phyloP scores from a whole-genome alignment of 306 rosid species.

The Sophora flavescens region DNA sequence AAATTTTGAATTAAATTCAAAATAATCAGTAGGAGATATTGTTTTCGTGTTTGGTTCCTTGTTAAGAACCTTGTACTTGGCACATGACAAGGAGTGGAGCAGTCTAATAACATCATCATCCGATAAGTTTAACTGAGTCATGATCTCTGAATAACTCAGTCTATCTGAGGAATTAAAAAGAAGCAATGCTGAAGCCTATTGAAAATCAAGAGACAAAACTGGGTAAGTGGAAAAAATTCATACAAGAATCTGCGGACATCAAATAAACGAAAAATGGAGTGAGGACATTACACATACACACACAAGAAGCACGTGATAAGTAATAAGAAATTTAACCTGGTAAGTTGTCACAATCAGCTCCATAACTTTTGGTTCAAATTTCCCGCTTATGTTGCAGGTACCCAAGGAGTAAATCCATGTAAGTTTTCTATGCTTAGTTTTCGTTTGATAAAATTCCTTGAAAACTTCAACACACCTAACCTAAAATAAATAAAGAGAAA shows the following conservation, averaged over 20 bases:
- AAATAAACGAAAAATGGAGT: not conserved
- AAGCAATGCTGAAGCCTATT: slow-evolving; percentile 87
- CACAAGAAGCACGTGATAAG: not conserved
- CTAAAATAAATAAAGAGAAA: slow-evolving; percentile 49
- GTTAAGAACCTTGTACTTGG: slow-evolving; percentile 88
- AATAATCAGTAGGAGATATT: slow-evolving; percentile 67
- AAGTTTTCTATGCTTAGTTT: slow-evolving; percentile 90
- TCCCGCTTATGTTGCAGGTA: slow-evolving; percentile 79
- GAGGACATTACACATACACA: not conserved
- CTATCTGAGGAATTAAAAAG: slow-evolving; percentile 85
- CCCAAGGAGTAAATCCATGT: slow-evolving; percentile 98
- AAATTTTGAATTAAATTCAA: slow-evolving; percentile 89
- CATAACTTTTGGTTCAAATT: slow-evolving; percentile 82
- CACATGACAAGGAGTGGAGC: slow-evolving; percentile 93
- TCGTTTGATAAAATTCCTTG: slow-evolving; percentile 86
- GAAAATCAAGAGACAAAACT: slow-evolving; percentile 37
- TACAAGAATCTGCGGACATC: slow-evolving; percentile 11
- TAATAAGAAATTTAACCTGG: slow-evolving; percentile 61
- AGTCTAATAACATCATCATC: slow-evolving; percentile 88
- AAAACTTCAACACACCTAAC: slow-evolving; percentile 92
- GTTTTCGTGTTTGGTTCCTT: slow-evolving; percentile 86
- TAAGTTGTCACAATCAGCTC: slow-evolving; percentile 93
- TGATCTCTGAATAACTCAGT: slow-evolving; percentile 85
- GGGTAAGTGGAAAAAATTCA: slow-evolving; percentile 41
- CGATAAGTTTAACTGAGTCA: slow-evolving; percentile 82